Base-by-base conservation (phyloP, 768 basidiomycete species). In the Boletus coccyginus region DNA sequence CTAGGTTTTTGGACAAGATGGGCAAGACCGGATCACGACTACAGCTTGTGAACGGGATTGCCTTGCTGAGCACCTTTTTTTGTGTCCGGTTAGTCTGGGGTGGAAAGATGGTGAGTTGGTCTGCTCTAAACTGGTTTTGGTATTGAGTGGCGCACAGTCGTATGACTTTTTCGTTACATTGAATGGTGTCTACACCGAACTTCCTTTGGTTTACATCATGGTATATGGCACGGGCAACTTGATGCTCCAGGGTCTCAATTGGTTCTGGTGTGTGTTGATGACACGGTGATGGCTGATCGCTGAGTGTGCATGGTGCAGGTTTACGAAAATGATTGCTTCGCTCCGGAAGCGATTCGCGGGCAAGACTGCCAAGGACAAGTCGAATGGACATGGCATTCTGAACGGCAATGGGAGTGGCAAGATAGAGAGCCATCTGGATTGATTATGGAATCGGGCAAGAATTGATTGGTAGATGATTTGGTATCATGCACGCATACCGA, bases 1-100 rank as follows among this genome's bases (percentile, higher is more conserved):
- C 10, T 49, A 89, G 87, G 85, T 87, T 86, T 70, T 67, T 93
- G 58, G 90, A 92, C 69, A 92, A 92, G 69, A 85, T 79, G 16
- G 81, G 83, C 45, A 83, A 78, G 50, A 90, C 88, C 0, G 91
- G 91, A 16, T 79, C 81, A 29, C 81, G 63, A 3, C 65, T 85
- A 32, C 90, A 92, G 66, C 72, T 88, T 24, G 64, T 88, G 48
- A 95, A 94, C 64, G 92, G 91, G 14, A 55, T 86, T 45, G 68
- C 81, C 55, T 78, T 96, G 38, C 74, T 92, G 39, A 57, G 70
- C 32, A 76, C 84, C 7, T 96, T 94, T 75, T 85, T 89, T 68
- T 73, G 76, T 42, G 81, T 87, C 14, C 77, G 93, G 24, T 75
- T 95, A 13, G 66, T 90, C 2, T 92, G 86, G 66, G 93, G 93